Percentiles rank a stretch among this genome's conserved stretches.
Evolutionary conservation across 768 basidiomycete species (phyloP).

Genomic region (Russula abietina): DNA sequence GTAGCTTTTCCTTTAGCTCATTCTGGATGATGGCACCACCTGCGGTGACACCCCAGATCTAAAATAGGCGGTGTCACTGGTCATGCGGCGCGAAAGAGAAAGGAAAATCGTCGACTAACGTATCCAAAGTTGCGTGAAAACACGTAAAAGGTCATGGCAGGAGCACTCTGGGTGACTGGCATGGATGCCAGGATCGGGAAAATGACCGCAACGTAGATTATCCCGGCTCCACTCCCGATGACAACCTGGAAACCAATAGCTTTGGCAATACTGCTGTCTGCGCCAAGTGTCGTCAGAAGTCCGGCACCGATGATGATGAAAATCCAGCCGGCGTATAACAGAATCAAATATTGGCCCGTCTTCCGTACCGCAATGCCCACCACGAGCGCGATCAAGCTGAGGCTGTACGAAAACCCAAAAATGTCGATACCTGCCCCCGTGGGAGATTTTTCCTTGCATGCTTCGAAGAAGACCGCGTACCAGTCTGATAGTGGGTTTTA

Average conservation of each 20-base stretch:
- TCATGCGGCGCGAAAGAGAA: neutral
- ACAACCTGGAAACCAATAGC: too few species aligned
- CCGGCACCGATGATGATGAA: slow-evolving; percentile 34
- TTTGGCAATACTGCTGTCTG: too few species aligned
- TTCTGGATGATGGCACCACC: too few species aligned
- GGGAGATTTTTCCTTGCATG: too few species aligned
- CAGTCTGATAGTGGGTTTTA: too few species aligned
- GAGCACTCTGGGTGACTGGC: slow-evolving; percentile 30
- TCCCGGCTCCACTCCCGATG: slow-evolving; percentile 32
- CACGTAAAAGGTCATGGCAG: slow-evolving; percentile 32
- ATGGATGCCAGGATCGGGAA: too few species aligned
- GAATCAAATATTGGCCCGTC: slow-evolving; percentile 35
- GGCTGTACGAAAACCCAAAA: too few species aligned
- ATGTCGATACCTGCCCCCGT: too few species aligned
- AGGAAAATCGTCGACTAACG: neutral
- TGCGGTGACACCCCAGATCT: slow-evolving; percentile 39
- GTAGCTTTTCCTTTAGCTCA: too few species aligned
- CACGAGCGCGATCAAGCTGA: too few species aligned
- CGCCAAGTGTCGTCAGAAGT: slow-evolving; percentile 34
- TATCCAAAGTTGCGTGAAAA: slow-evolving; percentile 27
- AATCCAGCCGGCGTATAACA: slow-evolving; percentile 36
- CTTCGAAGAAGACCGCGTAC: too few species aligned
- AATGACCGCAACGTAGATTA: slow-evolving; percentile 28
- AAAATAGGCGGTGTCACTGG: neutral
- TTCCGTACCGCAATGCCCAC: slow-evolving; percentile 35